Evolutionary conservation across 768 basidiomycete species (phyloP), one percentile per base, ranked within the genome.

Genomic region (Hygrocybe punicea): DNA sequence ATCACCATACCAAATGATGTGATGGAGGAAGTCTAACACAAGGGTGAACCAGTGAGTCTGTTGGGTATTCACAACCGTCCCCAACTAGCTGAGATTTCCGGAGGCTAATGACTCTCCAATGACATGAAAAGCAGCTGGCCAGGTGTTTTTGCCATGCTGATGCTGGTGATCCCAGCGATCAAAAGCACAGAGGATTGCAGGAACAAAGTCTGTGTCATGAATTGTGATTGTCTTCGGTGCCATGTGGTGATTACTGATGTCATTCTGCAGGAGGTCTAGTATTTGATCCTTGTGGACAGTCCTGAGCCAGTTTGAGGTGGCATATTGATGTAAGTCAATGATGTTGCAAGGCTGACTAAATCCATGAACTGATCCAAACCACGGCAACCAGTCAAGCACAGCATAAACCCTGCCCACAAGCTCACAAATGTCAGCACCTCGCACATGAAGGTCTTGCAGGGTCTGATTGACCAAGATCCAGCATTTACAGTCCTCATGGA

Each of bases 261-360:
- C 59, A 14, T 21, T 1, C 25, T 34, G 29, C 2, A 65, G 60
- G 2, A 67, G 51, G 24, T 67, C 55, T 7, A 67, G 52, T 62
- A 67, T 63, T 39, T 61, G 63, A 36, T 60, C 59, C 42, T 62
- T 56, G 29, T 67, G 64, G 49, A 58, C 55, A 23, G 60, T 57
- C 9, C 54, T 33, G 34, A 67, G 56, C 66, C 64, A 65, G 8
- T 57, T 46, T 19, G 48, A 59, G 16, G 66, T 65, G 11, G 55
- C 34, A 51, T 58, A 67, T 23, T 48, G 45, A 36, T 61, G 34
- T 9, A 65, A 57, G 47, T 54, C 34, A 10, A 55, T 36, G 21
- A 40, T 65, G 17, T 55, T 9, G n/a, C 55, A 17, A 11, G 33
- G 19, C 8, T 47, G 56, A 42, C 46, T 46, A 53, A 62, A 67